phyloP scores from a whole-genome alignment of 2,329 filamentous ascomycete genomes.

The Sclerotinia subarctica region DNA sequence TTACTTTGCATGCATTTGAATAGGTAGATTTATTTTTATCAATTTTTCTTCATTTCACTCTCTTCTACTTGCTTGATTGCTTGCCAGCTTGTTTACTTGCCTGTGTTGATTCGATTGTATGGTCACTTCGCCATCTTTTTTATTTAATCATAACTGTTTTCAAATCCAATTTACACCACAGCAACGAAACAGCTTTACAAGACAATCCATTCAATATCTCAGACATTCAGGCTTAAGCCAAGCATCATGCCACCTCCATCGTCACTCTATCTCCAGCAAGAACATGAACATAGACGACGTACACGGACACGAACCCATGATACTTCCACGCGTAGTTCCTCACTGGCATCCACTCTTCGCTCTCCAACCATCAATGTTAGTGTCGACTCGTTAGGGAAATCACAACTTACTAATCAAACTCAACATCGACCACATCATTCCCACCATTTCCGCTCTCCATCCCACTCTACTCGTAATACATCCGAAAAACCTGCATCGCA shows the following conservation, averaged over 20 bases:
- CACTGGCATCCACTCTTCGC: slow-evolving; percentile 9
- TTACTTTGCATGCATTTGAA: not conserved
- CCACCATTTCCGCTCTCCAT: not conserved
- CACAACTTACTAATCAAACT: not conserved
- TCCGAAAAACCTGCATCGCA: not conserved
- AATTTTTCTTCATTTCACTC: not conserved
- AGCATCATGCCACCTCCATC: slow-evolving; percentile 8
- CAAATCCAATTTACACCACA: not conserved
- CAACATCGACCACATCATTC: slow-evolving; percentile 4
- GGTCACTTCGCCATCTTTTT: not conserved
- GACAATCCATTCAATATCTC: not conserved
- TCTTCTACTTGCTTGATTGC: slow-evolving; percentile 1
- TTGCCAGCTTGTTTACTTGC: not conserved
- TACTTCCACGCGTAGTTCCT: not conserved
- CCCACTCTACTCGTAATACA: not conserved
- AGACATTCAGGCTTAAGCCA: not conserved
- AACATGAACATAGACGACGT: not conserved
- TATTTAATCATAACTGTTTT: not conserved
- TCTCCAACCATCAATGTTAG: not conserved
- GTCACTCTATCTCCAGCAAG: not conserved
- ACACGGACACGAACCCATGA: not conserved
- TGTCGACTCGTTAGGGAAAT: slow-evolving; percentile 4
- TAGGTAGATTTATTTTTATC: not conserved
- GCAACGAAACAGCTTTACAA: not conserved
- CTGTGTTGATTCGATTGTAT: not conserved